Percentiles rank a stretch among this genome's conserved stretches.
Conservation (phyloP, 2,329 filamentous ascomycete genomes). For the Mycosphaerella sp. region DNA sequence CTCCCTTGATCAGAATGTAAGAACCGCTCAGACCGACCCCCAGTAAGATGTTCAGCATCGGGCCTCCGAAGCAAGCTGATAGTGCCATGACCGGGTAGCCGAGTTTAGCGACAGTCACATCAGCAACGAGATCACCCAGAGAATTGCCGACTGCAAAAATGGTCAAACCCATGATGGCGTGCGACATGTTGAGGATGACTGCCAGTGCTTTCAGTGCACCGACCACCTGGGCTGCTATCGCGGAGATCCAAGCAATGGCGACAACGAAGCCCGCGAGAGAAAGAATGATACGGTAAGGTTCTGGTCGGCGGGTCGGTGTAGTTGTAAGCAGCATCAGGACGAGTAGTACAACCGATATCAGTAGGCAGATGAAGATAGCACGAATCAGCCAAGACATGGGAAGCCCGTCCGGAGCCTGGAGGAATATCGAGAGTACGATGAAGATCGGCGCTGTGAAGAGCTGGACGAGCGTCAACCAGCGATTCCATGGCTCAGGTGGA, state of each 20-base stretch:
- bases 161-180: slow-evolving; percentile 89
- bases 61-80: slow-evolving; percentile 94
- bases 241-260: slow-evolving; percentile 91
- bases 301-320: slow-evolving; percentile 58
- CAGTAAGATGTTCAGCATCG: slow-evolving; percentile 93
- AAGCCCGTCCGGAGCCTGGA: slow-evolving; percentile 43
- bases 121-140: slow-evolving; percentile 85
- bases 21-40: slow-evolving; percentile 88
- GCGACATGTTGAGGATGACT: slow-evolving; percentile 85
- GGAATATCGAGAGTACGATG: slow-evolving; percentile 60
- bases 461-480: slow-evolving; percentile 83
- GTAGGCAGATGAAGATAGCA: slow-evolving; percentile 39
- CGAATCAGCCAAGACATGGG: slow-evolving; percentile 53
- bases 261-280: slow-evolving; percentile 89
- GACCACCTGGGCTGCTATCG: slow-evolving; percentile 91
- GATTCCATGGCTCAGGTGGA: slow-evolving; percentile 60
- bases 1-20: slow-evolving; percentile 73
- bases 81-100: slow-evolving; percentile 95
- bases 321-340: slow-evolving; percentile 63
- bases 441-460: slow-evolving; percentile 84
- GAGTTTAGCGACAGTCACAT: slow-evolving; percentile 87
- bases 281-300: slow-evolving; percentile 64
- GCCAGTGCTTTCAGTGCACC: slow-evolving; percentile 89
- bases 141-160: slow-evolving; percentile 97
- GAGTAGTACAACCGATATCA: slow-evolving; percentile 60